phyloP scores from a whole-genome alignment of 1,139 yeast species.

The Debaryomyces singareniensis region DNA sequence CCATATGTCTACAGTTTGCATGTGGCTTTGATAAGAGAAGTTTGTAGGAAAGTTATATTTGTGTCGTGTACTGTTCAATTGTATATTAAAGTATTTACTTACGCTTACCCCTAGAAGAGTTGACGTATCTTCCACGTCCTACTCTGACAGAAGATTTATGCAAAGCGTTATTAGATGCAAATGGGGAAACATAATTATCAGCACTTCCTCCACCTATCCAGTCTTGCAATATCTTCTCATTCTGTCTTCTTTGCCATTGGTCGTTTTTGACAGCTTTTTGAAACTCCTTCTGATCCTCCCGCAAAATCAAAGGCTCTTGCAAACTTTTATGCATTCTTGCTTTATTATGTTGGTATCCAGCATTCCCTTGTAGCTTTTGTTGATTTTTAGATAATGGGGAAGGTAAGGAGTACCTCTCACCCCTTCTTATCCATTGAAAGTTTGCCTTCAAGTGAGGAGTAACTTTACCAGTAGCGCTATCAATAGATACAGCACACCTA shows the following conservation, averaged over 20 bases:
- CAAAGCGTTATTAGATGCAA: conserved; percentile 56
- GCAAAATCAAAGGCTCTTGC: conserved; percentile 52
- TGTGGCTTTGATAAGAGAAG: too few relatives aligned
- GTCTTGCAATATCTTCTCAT: conserved; percentile 77
- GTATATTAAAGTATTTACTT: conserved; percentile 11
- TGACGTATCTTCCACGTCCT: conserved; percentile 78
- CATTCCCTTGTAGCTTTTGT: conserved; percentile 58
- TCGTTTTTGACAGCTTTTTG: conserved; percentile 81
- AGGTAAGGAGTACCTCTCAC: conserved; percentile 69
- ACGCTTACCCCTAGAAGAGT: conserved; percentile 47
- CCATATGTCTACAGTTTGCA: conserved; percentile 3
- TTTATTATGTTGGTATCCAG: conserved; percentile 65
- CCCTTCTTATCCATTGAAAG: conserved; percentile 91
- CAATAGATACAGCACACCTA: conserved; percentile 86
- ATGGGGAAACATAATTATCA: conserved; percentile 86
- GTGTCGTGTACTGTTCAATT: too few relatives aligned
- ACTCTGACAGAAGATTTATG: conserved; percentile 69
- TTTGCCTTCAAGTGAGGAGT: conserved; percentile 89
- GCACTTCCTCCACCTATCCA: conserved; percentile 96
- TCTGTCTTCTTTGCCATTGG: conserved; percentile 79
- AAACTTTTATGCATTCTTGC: conserved; percentile 49
- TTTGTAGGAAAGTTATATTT: too few relatives aligned
- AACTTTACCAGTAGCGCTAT: conserved; percentile 69
- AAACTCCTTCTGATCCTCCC: conserved; percentile 95
- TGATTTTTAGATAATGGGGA: conserved; percentile 68